Conservation (phyloP, 169 alveolate genomes). For the Eimeria praecox region DNA sequence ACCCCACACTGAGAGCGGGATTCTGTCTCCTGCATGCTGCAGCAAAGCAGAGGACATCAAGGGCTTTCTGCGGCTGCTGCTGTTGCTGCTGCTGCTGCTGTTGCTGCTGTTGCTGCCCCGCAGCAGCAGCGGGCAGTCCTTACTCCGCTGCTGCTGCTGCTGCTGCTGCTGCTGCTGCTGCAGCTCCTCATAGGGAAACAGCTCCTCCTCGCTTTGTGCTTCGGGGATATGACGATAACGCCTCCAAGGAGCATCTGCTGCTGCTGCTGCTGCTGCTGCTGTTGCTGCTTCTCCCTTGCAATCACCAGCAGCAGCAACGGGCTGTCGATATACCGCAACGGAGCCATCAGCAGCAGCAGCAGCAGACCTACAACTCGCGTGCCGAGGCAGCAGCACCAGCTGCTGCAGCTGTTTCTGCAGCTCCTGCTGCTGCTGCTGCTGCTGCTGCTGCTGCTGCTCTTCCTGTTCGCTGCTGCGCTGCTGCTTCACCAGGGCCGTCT, state of each 20-base stretch:
- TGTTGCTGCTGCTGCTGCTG: conserved; percentile 25
- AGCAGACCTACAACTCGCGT: background rate
- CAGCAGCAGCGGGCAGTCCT: background rate
- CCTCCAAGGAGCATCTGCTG: background rate
- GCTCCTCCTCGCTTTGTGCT: background rate
- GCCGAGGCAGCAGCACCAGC: conserved; percentile 1
- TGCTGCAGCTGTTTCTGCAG: background rate
- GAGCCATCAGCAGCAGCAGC: conserved; percentile 13
- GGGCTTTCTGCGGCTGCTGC: background rate
- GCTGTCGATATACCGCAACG: background rate
- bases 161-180: background rate
- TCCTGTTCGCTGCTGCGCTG: background rate
- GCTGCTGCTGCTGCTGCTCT: background rate
- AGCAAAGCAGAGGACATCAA: background rate
- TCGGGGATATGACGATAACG: background rate
- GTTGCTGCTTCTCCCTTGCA: background rate
- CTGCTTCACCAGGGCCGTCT: background rate
- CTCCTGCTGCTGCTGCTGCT: background rate
- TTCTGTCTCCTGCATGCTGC: conserved; percentile 10
- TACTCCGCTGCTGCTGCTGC: background rate
- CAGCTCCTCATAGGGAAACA: too few species aligned
- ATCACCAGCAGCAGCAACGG: conserved; percentile 5
- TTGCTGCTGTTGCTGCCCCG: background rate
- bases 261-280: background rate
- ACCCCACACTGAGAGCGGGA: background rate